phyloP scores from a whole-genome alignment of 2,329 filamentous ascomycete species.

The Colletotrichum ledebouriae region DNA sequence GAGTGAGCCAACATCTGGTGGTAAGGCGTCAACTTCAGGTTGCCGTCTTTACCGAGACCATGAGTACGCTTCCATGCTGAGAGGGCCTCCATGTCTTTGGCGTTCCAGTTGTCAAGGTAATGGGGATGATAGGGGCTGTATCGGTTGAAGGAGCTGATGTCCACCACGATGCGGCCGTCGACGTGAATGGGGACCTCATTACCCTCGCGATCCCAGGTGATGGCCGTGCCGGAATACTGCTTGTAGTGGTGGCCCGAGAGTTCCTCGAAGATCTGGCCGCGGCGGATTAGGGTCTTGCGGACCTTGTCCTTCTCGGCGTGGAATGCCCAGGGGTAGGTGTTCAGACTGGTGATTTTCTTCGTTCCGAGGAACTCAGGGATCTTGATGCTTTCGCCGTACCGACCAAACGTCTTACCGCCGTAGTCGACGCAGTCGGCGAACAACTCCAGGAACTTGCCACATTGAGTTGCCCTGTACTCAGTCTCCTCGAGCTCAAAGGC shows the following conservation, averaged over 20 bases:
- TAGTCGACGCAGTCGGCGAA: constrained; percentile 61
- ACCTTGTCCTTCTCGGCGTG: constrained; percentile 57
- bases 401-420: constrained; percentile 62
- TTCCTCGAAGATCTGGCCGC: constrained; percentile 60
- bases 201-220: constrained; percentile 52
- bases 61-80: constrained; percentile 44
- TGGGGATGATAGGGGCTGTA: constrained; percentile 51
- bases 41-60: constrained; percentile 47
- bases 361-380: constrained; percentile 60
- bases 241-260: constrained; percentile 64
- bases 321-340: constrained; percentile 59
- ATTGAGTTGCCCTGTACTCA: constrained; percentile 54
- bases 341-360: constrained; percentile 57
- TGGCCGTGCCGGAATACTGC: constrained; percentile 57
- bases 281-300: constrained; percentile 51
- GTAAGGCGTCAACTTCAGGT: constrained; percentile 49
- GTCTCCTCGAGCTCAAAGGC: constrained; percentile 56
- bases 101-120: constrained; percentile 50
- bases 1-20: constrained; percentile 51
- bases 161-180: constrained; percentile 55
- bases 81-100: constrained; percentile 50
- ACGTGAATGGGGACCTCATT: constrained; percentile 47
- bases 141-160: constrained; percentile 54
- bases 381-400: constrained; percentile 50
- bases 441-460: constrained; percentile 56